Base-by-base conservation (phyloP, 2,329 filamentous ascomycete species). In the Escovopsis sp. region DNA sequence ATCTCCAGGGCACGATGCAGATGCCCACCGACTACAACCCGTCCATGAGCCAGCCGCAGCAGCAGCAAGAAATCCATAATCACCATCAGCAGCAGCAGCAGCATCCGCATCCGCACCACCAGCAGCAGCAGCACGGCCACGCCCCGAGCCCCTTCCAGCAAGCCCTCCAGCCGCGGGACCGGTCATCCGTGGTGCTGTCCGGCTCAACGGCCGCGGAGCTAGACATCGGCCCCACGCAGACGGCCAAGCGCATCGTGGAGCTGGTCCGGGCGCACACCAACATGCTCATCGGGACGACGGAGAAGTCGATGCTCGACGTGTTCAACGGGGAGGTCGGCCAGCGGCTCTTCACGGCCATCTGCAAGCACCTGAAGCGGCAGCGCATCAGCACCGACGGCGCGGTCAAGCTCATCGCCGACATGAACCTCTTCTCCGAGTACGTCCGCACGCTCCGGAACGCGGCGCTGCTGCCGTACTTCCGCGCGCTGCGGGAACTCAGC, bases 261-360 rank as follows among this genome's bases (percentile, higher is more conserved):
- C 74, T 96, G 28, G 82, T 96, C 12, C 79, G 78, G 16, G 79
- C 79, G 13, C 90, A 98, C 55, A 96, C 87, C 2, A 76, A 72
- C 51, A 94, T 98, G 85, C 69, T 98, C 11, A 74, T 83, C 4
- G 90, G 90, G 41, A 93, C 84, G 53, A 96, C 88, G 2, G 90
- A 98, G 54, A 98, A 98, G 65, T 88, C 84, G 42, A 93, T 94
- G 69, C 76, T 98, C 18, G 90, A 98, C 52, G 90, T 98, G 12
- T 98, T 98, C 67, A 94, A 94, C 56, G 85, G 90, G 58, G 90
- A 98, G 61, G 88, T 98, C 18, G 90, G 90, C 1, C 71, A 94
- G 43, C 80, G 90, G 18, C 70, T 98, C 35, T 98, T 96, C 60
- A 77, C 80, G 15, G 81, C 84, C 14, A 67, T 98, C 34, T 94